phyloP scores from a whole-genome alignment of 169 alveolate genomes.

The Theileria equi region DNA sequence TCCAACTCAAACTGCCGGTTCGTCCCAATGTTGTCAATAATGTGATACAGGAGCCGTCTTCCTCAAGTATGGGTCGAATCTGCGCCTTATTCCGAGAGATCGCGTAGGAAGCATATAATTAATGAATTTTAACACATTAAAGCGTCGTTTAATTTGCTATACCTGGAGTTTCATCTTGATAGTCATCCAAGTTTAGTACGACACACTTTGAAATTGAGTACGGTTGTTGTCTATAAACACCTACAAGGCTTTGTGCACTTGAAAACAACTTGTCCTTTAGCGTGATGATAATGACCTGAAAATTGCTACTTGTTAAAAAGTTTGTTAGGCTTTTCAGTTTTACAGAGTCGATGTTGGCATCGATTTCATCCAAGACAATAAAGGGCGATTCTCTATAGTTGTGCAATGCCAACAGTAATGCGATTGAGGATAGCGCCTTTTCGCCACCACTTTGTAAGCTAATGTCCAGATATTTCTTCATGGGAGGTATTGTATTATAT shows the following conservation, averaged over 20 bases:
- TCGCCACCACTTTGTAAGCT: constrained; percentile 91
- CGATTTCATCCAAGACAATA: constrained; percentile 90
- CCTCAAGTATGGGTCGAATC: constrained; percentile 86
- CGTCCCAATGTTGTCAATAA: neutral
- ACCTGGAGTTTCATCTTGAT: constrained; percentile 1
- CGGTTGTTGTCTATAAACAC: constrained; percentile 73
- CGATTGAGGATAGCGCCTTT: constrained; percentile 92
- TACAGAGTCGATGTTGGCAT: constrained; percentile 88
- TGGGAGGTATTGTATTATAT: constrained; percentile 77
- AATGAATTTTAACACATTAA: neutral
- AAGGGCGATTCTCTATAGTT: constrained; percentile 87
- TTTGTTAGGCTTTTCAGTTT: constrained; percentile 77
- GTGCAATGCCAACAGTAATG: constrained; percentile 86
- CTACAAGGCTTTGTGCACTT: constrained; percentile 81
- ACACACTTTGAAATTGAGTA: constrained; percentile 69
- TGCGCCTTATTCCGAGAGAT: constrained; percentile 88
- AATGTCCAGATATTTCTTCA: constrained; percentile 67
- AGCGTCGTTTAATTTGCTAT: neutral
- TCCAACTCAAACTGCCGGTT: constrained; percentile 86
- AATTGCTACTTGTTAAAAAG: constrained; percentile 71
- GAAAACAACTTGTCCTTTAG: constrained; percentile 82
- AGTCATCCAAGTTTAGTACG: constrained; percentile 69
- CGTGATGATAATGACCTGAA: constrained; percentile 82
- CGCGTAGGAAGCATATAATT: constrained; percentile 76
- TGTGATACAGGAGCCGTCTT: constrained; percentile 70